Conservation (phyloP, 306 rosid species). For the Erythrophleum fordii region DNA sequence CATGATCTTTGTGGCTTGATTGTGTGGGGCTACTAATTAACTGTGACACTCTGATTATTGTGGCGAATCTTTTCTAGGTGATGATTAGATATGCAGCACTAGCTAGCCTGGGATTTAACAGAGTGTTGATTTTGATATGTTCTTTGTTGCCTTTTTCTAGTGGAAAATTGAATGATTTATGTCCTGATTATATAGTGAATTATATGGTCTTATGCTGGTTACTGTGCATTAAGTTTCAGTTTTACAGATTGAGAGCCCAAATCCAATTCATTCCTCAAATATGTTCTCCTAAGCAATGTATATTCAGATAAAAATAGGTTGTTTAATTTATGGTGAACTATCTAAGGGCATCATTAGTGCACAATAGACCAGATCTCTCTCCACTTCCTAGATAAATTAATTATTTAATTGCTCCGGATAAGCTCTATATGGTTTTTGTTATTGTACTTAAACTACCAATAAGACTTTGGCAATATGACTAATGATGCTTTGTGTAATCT, state of each 20-base stretch:
- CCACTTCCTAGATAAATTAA: slow-evolving; percentile 18
- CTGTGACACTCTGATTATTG: slow-evolving; percentile 32
- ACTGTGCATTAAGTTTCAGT: too few relatives aligned
- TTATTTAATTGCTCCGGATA: background rate
- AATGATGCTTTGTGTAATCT: background rate
- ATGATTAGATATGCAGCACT: slow-evolving; percentile 88
- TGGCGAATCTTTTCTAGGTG: slow-evolving; percentile 62
- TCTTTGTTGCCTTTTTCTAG: too few relatives aligned
- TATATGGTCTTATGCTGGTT: too few relatives aligned
- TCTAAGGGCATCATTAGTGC: slow-evolving; percentile 20
- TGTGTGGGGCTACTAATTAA: slow-evolving; percentile 28
- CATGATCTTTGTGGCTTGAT: slow-evolving; percentile 20
- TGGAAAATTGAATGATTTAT: too few relatives aligned
- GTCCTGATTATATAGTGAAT: too few relatives aligned
- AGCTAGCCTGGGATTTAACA: too few relatives aligned
- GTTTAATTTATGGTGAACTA: background rate
- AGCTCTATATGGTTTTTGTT: slow-evolving; percentile 4
- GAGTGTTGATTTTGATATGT: too few relatives aligned
- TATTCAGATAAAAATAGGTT: background rate
- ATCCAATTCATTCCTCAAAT: too few relatives aligned
- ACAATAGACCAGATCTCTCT: slow-evolving; percentile 16
- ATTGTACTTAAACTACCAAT: slow-evolving; percentile 22
- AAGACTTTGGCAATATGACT: background rate
- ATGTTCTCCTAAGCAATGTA: too few relatives aligned
- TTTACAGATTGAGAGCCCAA: too few relatives aligned